phyloP scores from a whole-genome alignment of 169 alveolate genomes.

The Plasmodium gonderi region DNA sequence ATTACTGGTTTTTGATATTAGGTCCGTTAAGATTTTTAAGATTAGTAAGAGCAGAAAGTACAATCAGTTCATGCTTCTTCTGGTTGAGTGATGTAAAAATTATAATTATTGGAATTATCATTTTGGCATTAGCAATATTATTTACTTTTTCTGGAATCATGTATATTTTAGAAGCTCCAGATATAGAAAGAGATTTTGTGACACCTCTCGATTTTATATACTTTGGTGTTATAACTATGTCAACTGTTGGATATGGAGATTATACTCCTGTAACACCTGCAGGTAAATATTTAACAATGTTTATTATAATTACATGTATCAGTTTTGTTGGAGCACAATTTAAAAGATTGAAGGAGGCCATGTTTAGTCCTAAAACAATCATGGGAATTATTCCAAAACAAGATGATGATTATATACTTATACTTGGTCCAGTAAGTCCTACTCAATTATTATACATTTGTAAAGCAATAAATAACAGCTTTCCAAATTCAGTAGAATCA shows the following conservation, averaged over 20 bases:
- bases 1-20: slow-evolving; percentile 75
- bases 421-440: slow-evolving; percentile 83
- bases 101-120: slow-evolving; percentile 83
- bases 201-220: slow-evolving; percentile 83
- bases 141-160: slow-evolving; percentile 85
- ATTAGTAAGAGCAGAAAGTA: slow-evolving; percentile 82
- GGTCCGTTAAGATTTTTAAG: slow-evolving; percentile 84
- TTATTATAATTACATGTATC: slow-evolving; percentile 79
- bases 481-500: slow-evolving; percentile 78
- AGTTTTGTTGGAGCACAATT: slow-evolving; percentile 84
- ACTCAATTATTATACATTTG: slow-evolving; percentile 81
- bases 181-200: slow-evolving; percentile 55
- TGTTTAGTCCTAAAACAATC: slow-evolving; percentile 69
- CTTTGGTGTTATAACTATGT: slow-evolving; percentile 86
- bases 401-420: slow-evolving; percentile 78
- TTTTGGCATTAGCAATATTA: slow-evolving; percentile 79
- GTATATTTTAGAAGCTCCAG: slow-evolving; percentile 85
- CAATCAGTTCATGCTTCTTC: slow-evolving; percentile 80
- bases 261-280: slow-evolving; percentile 79
- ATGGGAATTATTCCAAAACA: slow-evolving; percentile 78
- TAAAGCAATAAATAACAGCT: slow-evolving; percentile 78
- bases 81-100: slow-evolving; percentile 82
- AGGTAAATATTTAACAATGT: slow-evolving; percentile 79
- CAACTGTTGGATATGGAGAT: slow-evolving; percentile 88
- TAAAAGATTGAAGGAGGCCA: slow-evolving; percentile 82